Conservation (phyloP, 2,329 filamentous ascomycete genomes). For the Diplodia mutila region DNA sequence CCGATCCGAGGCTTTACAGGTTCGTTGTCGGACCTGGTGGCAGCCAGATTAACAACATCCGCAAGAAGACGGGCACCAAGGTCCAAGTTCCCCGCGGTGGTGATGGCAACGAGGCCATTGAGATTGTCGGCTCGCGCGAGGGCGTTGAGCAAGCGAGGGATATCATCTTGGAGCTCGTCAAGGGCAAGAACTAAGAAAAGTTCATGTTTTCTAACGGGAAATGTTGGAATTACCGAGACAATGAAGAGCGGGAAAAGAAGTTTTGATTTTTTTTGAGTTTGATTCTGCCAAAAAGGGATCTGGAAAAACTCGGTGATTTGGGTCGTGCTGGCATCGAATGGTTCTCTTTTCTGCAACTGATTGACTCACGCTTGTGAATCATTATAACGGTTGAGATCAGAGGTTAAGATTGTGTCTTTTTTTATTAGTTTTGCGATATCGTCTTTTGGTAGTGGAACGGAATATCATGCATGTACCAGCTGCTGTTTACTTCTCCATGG, state of each 20-base stretch:
- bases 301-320: neutral
- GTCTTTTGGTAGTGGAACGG: neutral
- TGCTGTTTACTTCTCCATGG: neutral
- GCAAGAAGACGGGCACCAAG: conserved; percentile 88
- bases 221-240: neutral
- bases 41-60: conserved; percentile 88
- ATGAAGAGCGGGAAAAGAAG: neutral
- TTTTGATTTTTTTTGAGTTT: neutral
- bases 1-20: conserved; percentile 86
- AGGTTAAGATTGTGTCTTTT: neutral
- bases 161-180: conserved; percentile 82
- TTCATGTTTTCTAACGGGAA: neutral
- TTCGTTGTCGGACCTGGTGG: conserved; percentile 88
- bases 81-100: conserved; percentile 91
- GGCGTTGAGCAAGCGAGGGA: conserved; percentile 87
- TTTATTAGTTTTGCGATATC: neutral
- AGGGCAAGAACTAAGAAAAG: conserved; percentile 32
- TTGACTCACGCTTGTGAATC: neutral
- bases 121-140: conserved; percentile 78
- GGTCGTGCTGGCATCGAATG: neutral
- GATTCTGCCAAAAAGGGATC: neutral
- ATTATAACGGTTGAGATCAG: conserved; percentile 2
- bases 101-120: conserved; percentile 76
- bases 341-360: conserved; percentile 17
- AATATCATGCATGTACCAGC: neutral